Conservation (phyloP, 2,329 filamentous ascomycete species). For the Calcarisporium arbuscula region DNA sequence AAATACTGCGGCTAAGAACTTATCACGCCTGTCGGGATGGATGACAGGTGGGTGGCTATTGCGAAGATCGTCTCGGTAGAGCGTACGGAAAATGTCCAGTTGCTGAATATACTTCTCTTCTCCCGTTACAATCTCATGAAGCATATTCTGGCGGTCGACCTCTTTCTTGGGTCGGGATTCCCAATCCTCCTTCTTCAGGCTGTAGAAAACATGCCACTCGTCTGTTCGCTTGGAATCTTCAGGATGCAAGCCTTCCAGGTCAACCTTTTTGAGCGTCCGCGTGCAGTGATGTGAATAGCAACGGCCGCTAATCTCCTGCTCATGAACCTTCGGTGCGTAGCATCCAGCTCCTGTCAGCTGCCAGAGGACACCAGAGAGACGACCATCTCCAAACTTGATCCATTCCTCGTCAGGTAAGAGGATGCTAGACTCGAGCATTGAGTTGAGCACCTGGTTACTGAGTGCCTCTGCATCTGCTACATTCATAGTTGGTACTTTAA, state of each 20-base stretch:
- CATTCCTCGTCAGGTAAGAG: slow-evolving; percentile 90
- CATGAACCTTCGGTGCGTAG: slow-evolving; percentile 80
- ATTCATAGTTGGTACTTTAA: slow-evolving; percentile 97
- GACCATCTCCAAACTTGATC: slow-evolving; percentile 82
- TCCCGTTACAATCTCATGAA: slow-evolving; percentile 91
- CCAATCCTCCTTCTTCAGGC: slow-evolving; percentile 69
- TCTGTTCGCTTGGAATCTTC: slow-evolving; percentile 61
- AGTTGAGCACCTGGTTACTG: slow-evolving; percentile 67
- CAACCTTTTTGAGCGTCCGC: slow-evolving; percentile 89
- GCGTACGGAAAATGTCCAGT: slow-evolving; percentile 73
- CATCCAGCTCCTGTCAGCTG: slow-evolving; percentile 89
- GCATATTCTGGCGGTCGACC: slow-evolving; percentile 82
- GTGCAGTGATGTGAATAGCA: slow-evolving; percentile 96
- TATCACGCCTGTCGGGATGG: slow-evolving; percentile 66
- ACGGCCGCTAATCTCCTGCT: slow-evolving; percentile 60
- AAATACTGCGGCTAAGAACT: slow-evolving; percentile 81
- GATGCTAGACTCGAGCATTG: slow-evolving; percentile 73
- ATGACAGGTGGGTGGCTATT: slow-evolving; percentile 74
- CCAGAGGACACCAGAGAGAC: slow-evolving; percentile 83
- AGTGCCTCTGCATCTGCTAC: slow-evolving; percentile 91
- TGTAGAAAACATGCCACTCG: slow-evolving; percentile 89
- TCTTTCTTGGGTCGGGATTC: slow-evolving; percentile 75
- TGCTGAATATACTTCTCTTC: slow-evolving; percentile 90
- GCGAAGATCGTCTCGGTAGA: slow-evolving; percentile 79
- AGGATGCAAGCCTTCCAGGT: slow-evolving; percentile 66